phyloP scores from a whole-genome alignment of 148 eudicot species.

The Chenopodium berlandieri region DNA sequence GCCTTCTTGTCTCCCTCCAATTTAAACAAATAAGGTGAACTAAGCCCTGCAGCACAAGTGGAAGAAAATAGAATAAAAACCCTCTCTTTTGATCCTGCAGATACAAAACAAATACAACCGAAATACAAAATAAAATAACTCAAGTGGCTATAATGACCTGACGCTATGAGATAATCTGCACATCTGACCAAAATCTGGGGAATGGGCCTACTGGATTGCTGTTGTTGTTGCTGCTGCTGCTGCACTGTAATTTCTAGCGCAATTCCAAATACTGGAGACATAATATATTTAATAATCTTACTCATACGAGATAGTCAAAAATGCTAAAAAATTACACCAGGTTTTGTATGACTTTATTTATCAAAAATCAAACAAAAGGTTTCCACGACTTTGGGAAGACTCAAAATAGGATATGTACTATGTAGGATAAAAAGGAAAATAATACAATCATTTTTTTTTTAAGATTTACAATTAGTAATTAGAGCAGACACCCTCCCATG shows the following conservation, averaged over 20 bases:
- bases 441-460: not conserved
- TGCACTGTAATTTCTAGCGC: constrained; percentile 78
- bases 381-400: not conserved
- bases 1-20: constrained; percentile 77
- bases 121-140: not conserved
- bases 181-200: constrained; percentile 76
- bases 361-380: not conserved
- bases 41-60: constrained; percentile 47
- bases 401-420: not conserved
- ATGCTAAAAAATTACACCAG: not conserved
- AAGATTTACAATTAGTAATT: not conserved
- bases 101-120: not conserved
- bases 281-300: not conserved
- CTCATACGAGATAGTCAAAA: not conserved
- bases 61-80: not conserved
- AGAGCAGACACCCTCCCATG: not conserved
- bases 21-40: constrained; percentile 74
- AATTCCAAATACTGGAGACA: constrained; percentile 72
- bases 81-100: not conserved
- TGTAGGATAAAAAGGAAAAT: not conserved
- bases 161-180: constrained; percentile 85
- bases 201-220: constrained; percentile 66
- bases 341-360: not conserved
- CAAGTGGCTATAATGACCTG: constrained; percentile 47
- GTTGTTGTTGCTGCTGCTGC: constrained; percentile 77